Evolutionary conservation across 257 asterid species (phyloP).

Genomic region (Ajuga chamaepitys): DNA sequence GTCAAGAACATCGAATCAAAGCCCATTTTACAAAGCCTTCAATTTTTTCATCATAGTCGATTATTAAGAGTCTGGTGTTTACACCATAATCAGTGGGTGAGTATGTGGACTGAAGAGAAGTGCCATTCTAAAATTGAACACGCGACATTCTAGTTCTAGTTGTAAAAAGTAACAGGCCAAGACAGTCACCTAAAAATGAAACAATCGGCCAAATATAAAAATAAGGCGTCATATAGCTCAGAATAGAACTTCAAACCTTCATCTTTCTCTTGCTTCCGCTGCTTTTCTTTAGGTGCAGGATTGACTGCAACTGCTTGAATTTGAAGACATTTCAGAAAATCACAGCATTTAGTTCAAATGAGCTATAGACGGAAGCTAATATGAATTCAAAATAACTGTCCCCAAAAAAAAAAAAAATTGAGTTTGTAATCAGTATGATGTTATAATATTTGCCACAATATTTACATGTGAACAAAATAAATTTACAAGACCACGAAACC

Average conservation of each 20-base stretch:
- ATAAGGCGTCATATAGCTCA: conserved; percentile 12
- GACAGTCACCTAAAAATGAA: not conserved
- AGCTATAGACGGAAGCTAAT: not conserved
- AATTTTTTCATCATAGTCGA: not conserved
- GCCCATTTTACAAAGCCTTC: not conserved
- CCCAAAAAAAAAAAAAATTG: conserved; percentile 2
- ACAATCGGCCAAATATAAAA: conserved; percentile 1
- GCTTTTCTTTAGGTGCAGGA: conserved; percentile 55
- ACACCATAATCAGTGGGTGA: not conserved
- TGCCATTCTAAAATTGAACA: not conserved
- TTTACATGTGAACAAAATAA: conserved; percentile 1
- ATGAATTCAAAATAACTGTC: not conserved
- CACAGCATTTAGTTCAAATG: not conserved
- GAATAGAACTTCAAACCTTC: conserved; percentile 45
- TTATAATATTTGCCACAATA: not conserved
- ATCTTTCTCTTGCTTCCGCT: conserved; percentile 51
- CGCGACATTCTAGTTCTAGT: not conserved
- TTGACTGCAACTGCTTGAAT: conserved; percentile 28
- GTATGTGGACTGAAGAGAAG: not conserved
- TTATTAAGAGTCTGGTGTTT: not conserved
- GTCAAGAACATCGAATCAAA: not conserved
- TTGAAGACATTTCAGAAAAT: conserved; percentile 2
- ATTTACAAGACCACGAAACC: not conserved
- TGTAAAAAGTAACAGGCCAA: not conserved
- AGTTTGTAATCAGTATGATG: not conserved